Base-by-base conservation (phyloP, 2,329 filamentous ascomycete species). In the Neobulgaria alba region DNA sequence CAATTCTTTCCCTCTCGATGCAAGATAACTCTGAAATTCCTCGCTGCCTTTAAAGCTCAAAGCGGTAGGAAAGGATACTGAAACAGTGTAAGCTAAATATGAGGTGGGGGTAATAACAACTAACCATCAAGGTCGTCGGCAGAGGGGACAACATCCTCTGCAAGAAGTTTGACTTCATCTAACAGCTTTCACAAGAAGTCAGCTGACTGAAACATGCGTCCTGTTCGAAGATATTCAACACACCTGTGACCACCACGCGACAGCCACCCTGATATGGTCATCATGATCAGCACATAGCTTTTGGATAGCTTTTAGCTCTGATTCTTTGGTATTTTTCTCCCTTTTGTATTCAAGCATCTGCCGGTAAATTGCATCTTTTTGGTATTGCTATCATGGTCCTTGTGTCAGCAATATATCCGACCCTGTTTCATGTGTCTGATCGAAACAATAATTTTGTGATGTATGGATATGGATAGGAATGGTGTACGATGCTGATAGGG, bases 271-370 rank as follows among this genome's bases (percentile, higher is more conserved):
- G 38, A 98, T 68, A 61, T 96, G 92, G 55, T 96, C 88, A 64
- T 96, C 87, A 65, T 96, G 87, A 63, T 92, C 79, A 48, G 76
- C 73, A 20, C 84, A 77, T 57, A 79, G 76, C 61, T 87, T 88
- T 50, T 85, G 77, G 48, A 93, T 69, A 51, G 94, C 85, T 58
- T 82, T 82, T 47, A 95, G 69, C 58, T 85, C 84, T 43, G 77
- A 71, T 67, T 96, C 89, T 48, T 93, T 69, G 30, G 83, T 84
- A 43, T 75, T 72, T 61, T 88, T 89, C 61, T 94, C 87, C 54
- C 92, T 81, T 66, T 94, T 95, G 65, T 94, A 95, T 65, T 96
- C 92, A 60, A 88, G 85, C 88, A 98, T 95, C 67, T 95, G 90
- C 43, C 93, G 86, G 57, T 85, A 82, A 61, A 98, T 95, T 50